Evolutionary conservation across 2,329 filamentous ascomycete species (phyloP), one percentile per base, ranked within the genome.

Genomic region (Aspergillus latus): DNA sequence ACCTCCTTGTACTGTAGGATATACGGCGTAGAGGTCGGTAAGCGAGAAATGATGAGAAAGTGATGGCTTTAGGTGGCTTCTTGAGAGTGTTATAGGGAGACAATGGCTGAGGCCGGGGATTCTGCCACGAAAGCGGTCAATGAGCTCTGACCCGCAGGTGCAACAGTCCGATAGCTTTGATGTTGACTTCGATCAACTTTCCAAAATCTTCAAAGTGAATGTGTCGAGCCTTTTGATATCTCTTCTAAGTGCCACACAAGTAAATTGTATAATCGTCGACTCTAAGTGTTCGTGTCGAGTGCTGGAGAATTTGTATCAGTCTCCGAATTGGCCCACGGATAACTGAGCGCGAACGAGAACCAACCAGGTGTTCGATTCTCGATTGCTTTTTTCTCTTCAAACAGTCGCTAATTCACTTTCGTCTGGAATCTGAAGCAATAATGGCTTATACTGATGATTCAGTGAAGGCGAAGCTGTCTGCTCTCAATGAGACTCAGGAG

Each of bases 391-490:
- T 15, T 4, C 15, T 43, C 39, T 15, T 21, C 21, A 21, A 28
- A 15, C 26, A 29, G 21, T 28, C 45, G 42, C 5, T n/a, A n/a
- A 10, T 39, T 11, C 39, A 13, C 30, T 21, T 37, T 40, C 26
- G 10, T 10, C 6, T 13, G 29, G 21, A 53, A 49, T 11, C 9
- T 13, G 13, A 42, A 30, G 13, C 10, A 40, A 13, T 10, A 64
- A 97, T 99, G 93, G 88, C 94, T 45, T 97, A 96, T 78, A 94
- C 89, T 64, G 92, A 97, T 76, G 94, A 99, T 78, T 90, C 92
- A 46, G 92, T 99, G 54, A 86, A 92, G 73, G 91, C 93, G 52
- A 97, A 97, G 79, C 87, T 99, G 53, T 95, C 92, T 32, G 90
- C 92, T 42, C 84, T 99, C 60, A 97, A 96, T 75, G 95, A 99